A percentile compares a stretch with the other conserved stretches of the same genome.
phyloP scores from a whole-genome alignment of 495 filamentous ascomycete genomes.

The Evernia prunastri region DNA sequence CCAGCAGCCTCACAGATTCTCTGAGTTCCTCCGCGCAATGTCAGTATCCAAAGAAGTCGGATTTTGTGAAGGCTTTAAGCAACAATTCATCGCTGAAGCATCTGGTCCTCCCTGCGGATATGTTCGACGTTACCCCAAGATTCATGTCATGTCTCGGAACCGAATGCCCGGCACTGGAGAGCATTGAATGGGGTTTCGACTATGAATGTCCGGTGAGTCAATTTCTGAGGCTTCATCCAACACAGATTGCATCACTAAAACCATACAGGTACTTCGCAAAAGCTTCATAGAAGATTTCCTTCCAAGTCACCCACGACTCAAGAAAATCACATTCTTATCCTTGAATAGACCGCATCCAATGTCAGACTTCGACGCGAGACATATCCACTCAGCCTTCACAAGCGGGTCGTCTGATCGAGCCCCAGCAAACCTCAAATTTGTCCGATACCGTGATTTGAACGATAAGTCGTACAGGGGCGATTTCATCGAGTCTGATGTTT shows the following conservation, averaged over 20 bases:
- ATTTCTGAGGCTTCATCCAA: background rate
- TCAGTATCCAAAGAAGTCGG: background rate
- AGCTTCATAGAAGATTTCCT: background rate
- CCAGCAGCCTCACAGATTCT: background rate
- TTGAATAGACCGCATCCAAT: background rate
- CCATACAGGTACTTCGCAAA: background rate
- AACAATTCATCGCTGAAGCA: slow-evolving; percentile 1
- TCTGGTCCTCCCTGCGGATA: slow-evolving; percentile 10
- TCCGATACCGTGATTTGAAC: background rate
- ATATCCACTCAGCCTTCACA: background rate
- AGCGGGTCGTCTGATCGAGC: background rate
- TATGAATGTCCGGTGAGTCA: slow-evolving; percentile 6
- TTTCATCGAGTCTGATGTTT: background rate
- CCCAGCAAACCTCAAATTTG: background rate
- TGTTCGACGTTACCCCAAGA: slow-evolving; percentile 9
- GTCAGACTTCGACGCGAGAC: background rate
- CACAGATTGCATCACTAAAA: background rate
- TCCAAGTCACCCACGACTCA: background rate
- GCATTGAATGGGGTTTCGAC: slow-evolving; percentile 12
- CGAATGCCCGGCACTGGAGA: background rate
- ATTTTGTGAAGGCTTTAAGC: background rate
- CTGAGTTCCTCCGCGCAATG: background rate
- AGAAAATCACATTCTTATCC: slow-evolving; percentile 10
- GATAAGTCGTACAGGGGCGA: background rate
- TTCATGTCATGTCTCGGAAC: background rate